Evolutionary conservation across 1,139 yeast genomes (phyloP).

Genomic region (Blastobotrys malaysiensis): DNA sequence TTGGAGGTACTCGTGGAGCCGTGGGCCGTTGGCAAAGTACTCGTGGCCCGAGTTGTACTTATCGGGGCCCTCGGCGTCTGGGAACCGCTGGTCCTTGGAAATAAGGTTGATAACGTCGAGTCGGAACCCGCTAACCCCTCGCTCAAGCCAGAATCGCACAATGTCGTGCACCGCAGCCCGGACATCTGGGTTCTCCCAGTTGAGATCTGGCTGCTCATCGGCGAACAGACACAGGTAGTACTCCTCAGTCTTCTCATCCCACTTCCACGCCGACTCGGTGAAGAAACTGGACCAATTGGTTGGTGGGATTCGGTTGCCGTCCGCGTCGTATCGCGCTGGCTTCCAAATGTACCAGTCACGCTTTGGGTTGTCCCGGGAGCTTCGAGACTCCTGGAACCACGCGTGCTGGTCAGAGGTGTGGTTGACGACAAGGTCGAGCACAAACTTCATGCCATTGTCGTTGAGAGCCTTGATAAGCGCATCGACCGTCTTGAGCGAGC

Average conservation of each 20-base stretch:
- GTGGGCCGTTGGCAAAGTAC: constrained; percentile 44
- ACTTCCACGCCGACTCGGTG: constrained; percentile 47
- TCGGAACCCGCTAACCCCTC: constrained; percentile 56
- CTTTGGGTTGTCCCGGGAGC: constrained; percentile 48
- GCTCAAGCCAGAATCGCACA: constrained; percentile 49
- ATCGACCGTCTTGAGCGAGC: constrained; percentile 50
- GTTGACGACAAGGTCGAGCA: constrained; percentile 54
- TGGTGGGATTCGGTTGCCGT: constrained; percentile 50
- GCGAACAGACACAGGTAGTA: constrained; percentile 53
- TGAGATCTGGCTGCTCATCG: constrained; percentile 50
- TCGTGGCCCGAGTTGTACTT: not conserved
- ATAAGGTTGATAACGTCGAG: constrained; percentile 52
- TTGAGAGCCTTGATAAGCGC: constrained; percentile 45
- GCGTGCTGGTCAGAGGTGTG: constrained; percentile 52
- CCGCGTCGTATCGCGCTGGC: constrained; percentile 42
- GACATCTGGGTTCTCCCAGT: constrained; percentile 53
- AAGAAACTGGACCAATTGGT: constrained; percentile 53
- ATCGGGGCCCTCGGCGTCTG: constrained; percentile 43
- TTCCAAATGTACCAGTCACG: constrained; percentile 62
- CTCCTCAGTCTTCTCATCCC: constrained; percentile 48
- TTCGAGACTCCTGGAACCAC: constrained; percentile 54
- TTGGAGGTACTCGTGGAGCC: constrained; percentile 53
- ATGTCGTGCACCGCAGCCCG: constrained; percentile 51
- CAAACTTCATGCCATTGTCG: constrained; percentile 45
- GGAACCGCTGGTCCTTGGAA: constrained; percentile 46